phyloP scores from a whole-genome alignment of 2,329 filamentous ascomycete genomes.

The Diplocarpon mali region DNA sequence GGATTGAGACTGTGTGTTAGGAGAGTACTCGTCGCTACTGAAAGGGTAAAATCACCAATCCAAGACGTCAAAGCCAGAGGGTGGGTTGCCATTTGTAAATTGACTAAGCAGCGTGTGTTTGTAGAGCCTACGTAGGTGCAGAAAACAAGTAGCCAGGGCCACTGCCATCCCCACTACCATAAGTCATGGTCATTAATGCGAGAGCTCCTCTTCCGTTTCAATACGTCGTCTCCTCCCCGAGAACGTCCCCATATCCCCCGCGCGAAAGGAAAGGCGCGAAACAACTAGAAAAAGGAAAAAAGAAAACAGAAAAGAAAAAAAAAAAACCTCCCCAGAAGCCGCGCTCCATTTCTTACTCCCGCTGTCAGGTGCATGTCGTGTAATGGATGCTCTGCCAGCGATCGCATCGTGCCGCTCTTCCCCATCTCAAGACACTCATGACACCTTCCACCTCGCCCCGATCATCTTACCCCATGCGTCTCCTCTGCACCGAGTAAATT shows the following conservation, averaged over 20 bases:
- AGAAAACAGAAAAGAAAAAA: conserved; percentile 15
- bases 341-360: conserved; percentile 19
- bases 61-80: too few species aligned
- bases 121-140: too few species aligned
- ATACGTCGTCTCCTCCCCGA: not conserved
- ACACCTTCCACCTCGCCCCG: conserved; percentile 1
- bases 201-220: too few species aligned
- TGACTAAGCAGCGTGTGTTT: too few species aligned
- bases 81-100: too few species aligned
- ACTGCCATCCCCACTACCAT: too few species aligned
- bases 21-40: too few species aligned
- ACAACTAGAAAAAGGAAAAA: conserved; percentile 12
- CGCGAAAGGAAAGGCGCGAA: conserved; percentile 2
- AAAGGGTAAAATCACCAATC: too few species aligned
- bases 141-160: too few species aligned
- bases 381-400: conserved; percentile 2
- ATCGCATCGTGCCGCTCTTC: conserved; percentile 11
- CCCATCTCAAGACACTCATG: not conserved
- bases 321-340: conserved; percentile 27
- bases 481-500: conserved; percentile 17
- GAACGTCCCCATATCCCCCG: conserved; percentile 3
- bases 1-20: too few species aligned
- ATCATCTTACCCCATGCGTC: conserved; percentile 19
- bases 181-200: too few species aligned
- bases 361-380: conserved; percentile 6